Conservation (phyloP, 257 asterid genomes). For the Penstemon newberryi region DNA sequence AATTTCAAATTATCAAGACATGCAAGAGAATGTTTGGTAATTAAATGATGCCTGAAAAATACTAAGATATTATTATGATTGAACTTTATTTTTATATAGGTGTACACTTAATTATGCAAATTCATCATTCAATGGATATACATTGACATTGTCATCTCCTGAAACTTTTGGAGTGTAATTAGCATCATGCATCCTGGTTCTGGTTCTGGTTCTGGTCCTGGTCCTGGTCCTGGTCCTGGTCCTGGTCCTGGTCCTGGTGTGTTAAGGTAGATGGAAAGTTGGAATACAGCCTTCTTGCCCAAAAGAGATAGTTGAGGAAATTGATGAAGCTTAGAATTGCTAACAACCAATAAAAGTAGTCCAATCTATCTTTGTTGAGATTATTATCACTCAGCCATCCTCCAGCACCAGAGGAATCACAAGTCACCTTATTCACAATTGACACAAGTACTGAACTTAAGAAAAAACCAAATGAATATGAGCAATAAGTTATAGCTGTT, state of each 20-base stretch:
- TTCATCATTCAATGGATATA: constrained; percentile 26
- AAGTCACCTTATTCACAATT: constrained; percentile 63
- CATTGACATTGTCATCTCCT: constrained; percentile 38
- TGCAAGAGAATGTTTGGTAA: not conserved
- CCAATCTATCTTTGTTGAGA: constrained; percentile 76
- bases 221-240: no score
- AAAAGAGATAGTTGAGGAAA: constrained; percentile 72
- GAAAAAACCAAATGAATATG: constrained; percentile 83
- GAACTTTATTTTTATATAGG: not conserved
- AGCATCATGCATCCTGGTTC: no score
- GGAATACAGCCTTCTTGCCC: constrained; percentile 71
- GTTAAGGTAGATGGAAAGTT: constrained; percentile 20
- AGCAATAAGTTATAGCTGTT: constrained; percentile 83
- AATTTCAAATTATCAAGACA: not conserved
- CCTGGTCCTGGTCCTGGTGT: not conserved
- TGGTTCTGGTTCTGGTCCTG: no score
- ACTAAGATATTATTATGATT: not conserved
- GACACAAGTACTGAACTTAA: constrained; percentile 80
- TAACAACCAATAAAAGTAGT: constrained; percentile 70
- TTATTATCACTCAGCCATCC: constrained; percentile 78
- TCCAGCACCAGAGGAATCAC: constrained; percentile 36
- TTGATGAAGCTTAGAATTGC: constrained; percentile 69
- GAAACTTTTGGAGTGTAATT: constrained; percentile 35
- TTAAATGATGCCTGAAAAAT: constrained; percentile 7
- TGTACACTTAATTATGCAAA: not conserved